A percentile compares a stretch with the other conserved stretches of the same genome.
phyloP scores from a whole-genome alignment of 2,329 filamentous ascomycete species.

The Davidsoniella virescens region DNA sequence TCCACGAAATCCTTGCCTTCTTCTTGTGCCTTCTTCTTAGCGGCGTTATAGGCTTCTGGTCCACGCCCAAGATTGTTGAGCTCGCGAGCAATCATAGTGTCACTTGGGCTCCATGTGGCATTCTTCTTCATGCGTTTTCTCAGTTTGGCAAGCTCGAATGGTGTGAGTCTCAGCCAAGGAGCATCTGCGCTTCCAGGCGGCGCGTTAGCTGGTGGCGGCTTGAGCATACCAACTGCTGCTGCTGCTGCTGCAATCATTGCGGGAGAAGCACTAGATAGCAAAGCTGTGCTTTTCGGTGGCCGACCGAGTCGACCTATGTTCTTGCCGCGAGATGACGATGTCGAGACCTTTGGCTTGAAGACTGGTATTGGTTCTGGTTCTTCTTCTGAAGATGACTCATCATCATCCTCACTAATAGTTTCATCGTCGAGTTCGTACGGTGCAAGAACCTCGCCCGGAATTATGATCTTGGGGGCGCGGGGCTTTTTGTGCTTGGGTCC shows the following conservation, averaged over 20 bases:
- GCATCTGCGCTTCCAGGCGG: constrained; percentile 41
- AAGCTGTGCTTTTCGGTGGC: constrained; percentile 15
- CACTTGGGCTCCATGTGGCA: constrained; percentile 66
- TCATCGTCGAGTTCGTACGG: constrained; percentile 50
- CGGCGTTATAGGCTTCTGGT: constrained; percentile 42
- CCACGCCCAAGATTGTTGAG: constrained; percentile 55
- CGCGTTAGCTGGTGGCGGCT: constrained; percentile 44
- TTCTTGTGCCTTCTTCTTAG: constrained; percentile 48
- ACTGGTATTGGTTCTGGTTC: constrained; percentile 27
- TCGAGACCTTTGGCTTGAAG: constrained; percentile 17
- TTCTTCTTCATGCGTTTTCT: constrained; percentile 88
- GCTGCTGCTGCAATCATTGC: constrained; percentile 24
- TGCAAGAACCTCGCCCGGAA: constrained; percentile 49
- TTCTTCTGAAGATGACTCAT: constrained; percentile 23
- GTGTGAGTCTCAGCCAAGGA: constrained; percentile 50
- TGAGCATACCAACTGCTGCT: constrained; percentile 28
- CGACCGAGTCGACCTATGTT: constrained; percentile 12
- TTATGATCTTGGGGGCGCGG: constrained; percentile 41
- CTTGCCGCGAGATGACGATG: constrained; percentile 5
- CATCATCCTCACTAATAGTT: constrained; percentile 36
- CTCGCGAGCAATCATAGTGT: constrained; percentile 72
- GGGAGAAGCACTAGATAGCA: constrained; percentile 16
- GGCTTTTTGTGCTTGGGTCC: constrained; percentile 16
- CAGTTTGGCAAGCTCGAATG: constrained; percentile 49
- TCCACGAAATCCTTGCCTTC: constrained; percentile 43